phyloP scores from a whole-genome alignment of 148 eudicot species.

The Bassia scoparia region DNA sequence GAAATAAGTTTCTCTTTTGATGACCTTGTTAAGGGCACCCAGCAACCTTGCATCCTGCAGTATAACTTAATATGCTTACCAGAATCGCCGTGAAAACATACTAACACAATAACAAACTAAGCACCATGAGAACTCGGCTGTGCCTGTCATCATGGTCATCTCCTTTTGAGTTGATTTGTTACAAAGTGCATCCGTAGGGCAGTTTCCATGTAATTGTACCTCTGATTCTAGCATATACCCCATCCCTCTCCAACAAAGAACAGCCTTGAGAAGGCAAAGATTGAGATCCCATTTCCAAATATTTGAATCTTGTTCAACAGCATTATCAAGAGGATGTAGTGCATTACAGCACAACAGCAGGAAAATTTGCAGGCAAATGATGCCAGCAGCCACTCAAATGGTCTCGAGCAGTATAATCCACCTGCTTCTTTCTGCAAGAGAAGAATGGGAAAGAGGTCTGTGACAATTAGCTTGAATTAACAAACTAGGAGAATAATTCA shows the following conservation, averaged over 20 bases:
- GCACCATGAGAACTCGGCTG: neutral
- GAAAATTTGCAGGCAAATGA: neutral
- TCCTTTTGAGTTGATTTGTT: neutral
- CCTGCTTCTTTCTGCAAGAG: neutral
- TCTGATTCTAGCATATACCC: neutral
- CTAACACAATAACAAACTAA: neutral
- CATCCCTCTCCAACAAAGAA: neutral
- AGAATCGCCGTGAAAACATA: neutral
- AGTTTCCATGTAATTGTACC: conserved; percentile 9
- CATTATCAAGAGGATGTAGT: neutral
- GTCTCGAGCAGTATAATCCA: neutral
- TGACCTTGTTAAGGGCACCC: neutral
- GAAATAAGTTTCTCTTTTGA: neutral
- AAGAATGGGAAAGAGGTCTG: neutral
- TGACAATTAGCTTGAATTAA: neutral
- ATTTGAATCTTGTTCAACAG: neutral
- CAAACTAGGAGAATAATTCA: neutral
- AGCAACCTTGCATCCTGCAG: neutral
- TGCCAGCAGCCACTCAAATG: neutral
- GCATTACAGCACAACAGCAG: neutral
- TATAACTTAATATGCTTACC: neutral
- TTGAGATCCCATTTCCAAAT: neutral
- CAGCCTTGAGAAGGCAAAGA: neutral
- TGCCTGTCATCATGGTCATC: neutral
- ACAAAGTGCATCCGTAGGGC: neutral